Evolutionary conservation across 208 protist genomes (phyloP).

Genomic region (Crithidia sp.): DNA sequence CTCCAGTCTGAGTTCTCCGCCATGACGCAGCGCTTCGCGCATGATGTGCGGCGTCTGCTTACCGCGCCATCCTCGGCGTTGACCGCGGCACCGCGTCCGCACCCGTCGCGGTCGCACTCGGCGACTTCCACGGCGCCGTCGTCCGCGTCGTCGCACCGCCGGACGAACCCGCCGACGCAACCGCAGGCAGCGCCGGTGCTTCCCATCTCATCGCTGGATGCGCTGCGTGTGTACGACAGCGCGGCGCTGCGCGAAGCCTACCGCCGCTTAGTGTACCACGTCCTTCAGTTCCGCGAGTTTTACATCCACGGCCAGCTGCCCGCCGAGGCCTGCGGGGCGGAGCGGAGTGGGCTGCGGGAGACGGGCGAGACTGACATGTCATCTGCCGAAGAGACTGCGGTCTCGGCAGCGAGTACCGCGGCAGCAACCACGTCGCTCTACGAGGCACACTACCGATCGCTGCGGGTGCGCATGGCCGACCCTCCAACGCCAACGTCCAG

Average conservation of each 20-base stretch:
- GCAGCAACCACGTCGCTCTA: constrained; percentile 10
- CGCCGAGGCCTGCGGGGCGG: neutral
- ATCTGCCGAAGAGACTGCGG: neutral
- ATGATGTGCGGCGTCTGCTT: constrained; percentile 51
- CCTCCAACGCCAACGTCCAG: too few relatives aligned
- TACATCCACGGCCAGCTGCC: constrained; percentile 31
- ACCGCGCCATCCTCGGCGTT: constrained; percentile 6
- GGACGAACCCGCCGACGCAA: neutral
- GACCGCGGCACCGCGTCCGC: neutral
- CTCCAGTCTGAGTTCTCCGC: constrained; percentile 41
- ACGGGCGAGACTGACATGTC: neutral
- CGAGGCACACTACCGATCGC: constrained; percentile 16
- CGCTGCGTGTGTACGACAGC: constrained; percentile 32
- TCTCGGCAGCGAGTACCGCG: too few relatives aligned
- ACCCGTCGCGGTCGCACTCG: neutral
- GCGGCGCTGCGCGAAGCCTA: constrained; percentile 34
- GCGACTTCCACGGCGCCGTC: neutral
- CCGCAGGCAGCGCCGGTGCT: neutral
- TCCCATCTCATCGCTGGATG: constrained; percentile 11
- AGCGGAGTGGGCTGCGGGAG: too few relatives aligned
- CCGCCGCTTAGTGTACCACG: constrained; percentile 24
- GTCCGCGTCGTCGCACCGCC: neutral
- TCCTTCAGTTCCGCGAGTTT: constrained; percentile 30
- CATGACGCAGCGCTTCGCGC: constrained; percentile 41
- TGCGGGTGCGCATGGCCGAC: neutral